Evolutionary conservation across 257 asterid species (phyloP), one percentile per base, ranked within the genome.

Genomic region (Rehmannia glutinosa): DNA sequence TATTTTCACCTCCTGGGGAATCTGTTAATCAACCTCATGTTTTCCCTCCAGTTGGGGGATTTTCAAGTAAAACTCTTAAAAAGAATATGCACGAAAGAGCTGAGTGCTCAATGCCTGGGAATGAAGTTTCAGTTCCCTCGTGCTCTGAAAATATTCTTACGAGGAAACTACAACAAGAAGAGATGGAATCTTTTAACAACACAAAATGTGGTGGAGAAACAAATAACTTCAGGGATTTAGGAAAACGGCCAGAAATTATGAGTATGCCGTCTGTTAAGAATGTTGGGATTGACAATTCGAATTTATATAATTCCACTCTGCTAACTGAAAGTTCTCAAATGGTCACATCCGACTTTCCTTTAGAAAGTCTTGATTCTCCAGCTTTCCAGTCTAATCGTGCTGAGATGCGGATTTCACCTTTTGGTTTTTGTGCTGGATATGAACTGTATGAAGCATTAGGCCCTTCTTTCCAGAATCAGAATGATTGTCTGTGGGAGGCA

Each of bases 381-480:
- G n/a, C n/a, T n/a, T n/a, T 68, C 74, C 36, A 67, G 50, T 55
- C 73, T 64, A 59, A 71, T 68, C 19, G 25, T 51, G 47, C 41
- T 27, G 68, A 71, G 67, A 63, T 72, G 72, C 72, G 19, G 57
- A 41, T 39, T 25, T 66, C 77, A 52, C 84, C 98, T 73, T 77
- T 82, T 74, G 78, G 84, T 75, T 85, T 84, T 72, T 75, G 77
- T 73, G 83, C 85, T 67, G 97, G 95, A 65, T 86, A 80, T 58
- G 99, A 93, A 78, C 90, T 93, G 62, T 86, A 78, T 58, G 99
- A 90, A 82, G 99, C 94, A 57, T 43, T 93, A 59, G 96, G 96
- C 58, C 86, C 90, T 20, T 80, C 86, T 43, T 86, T 90, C 56
- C 85, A 55, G 76, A 84, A 84, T 47, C 87, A 77, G 62, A 45